Base-by-base conservation (phyloP, 2,329 filamentous ascomycete genomes). In the Aspergillus sp. region DNA sequence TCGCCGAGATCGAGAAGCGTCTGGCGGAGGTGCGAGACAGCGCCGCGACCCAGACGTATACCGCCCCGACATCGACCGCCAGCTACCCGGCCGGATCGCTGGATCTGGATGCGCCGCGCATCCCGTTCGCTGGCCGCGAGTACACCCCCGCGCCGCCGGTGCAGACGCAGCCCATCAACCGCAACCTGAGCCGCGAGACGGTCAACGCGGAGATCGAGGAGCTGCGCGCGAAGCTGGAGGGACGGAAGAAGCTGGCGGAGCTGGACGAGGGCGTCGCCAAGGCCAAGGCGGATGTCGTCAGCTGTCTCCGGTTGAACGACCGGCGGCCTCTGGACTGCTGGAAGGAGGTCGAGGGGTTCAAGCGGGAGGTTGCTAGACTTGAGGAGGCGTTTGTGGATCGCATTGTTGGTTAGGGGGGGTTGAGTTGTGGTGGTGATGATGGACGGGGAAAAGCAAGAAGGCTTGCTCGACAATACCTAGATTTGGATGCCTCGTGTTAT, bases 251-350 rank as follows among this genome's bases (percentile, higher is more conserved):
- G 69, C 63, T 84, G 54, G 76, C 80, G 51, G 78, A 86, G 60
- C 70, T 90, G 60, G 89, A 91, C 61, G 83, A 86, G 57, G 76
- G 76, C 47, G 84, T 96, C 45, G 85, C 90, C 73, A 81, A 79
- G 68, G 89, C 91, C 17, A 87, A 90, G 72, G 79, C 83, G 61
- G 84, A 86, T 54, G 85, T 96, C 51, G 83, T 94, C 57, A 81
- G 82, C 63, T 97, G 93, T 71, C 78, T 97, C 78, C 80, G 88
- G 56, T 81, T 87, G 66, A 87, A 96, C 72, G 92, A 96, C 74
- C 81, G 90, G 59, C 82, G 90, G 71, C 92, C 93, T 69, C 78
- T 96, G 68, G 89, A 96, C 78, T 97, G 93, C 81, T 96, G 89
- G 88, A 82, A 86, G 73, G 91, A 96, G 82, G 90, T 96, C 20